Base-by-base conservation (phyloP, 2,329 filamentous ascomycete species). In the Clonostachys solani region DNA sequence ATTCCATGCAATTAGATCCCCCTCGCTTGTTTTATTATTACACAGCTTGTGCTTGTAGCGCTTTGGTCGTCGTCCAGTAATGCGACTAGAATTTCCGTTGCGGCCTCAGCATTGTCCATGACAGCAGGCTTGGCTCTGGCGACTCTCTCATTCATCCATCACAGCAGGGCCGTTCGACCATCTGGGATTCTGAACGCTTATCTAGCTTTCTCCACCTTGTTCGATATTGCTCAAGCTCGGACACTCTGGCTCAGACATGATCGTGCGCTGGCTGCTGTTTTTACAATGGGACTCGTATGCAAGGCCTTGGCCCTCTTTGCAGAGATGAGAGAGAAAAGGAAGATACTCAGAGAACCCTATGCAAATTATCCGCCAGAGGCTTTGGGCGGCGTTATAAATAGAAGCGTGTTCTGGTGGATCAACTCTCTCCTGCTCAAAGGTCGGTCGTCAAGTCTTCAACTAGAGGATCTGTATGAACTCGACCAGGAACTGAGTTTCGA, bases 111-210 rank as follows among this genome's bases (percentile, higher is more conserved):
- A 4, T 50, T 63, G 0, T 51, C 52, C 1, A 49, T 65, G 8
- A 40, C 60, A 4, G 62, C 63, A 2, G 58, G 60, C 2, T 34
- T 66, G 6, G 53, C 54, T 15, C 50, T 65, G 6, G 47, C 58
- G 3, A 35, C 54, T 0, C 46, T 72, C 4, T 70, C 67, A 0
- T 67, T 56, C 42, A 29, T 50, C 2, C 68, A 73, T 46, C 69
- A 73, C 49, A 51, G 53, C 44, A 66, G 52, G 15, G 59, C 68
- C 2, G 59, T 58, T 0, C 60, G 69, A 2, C 73, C 74, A 0
- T 78, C 74, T 0, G 56, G 68, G 0, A 45, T 78, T 4, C 55
- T 78, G 12, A 65, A 56, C 15, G 50, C 56, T 10, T 78, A 70
- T 43, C 50, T 78, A 4, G 50, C 68, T 10, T 36, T 75, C 4